Base-by-base conservation (phyloP, 2,329 filamentous ascomycete species). In the Pseudogymnoascus sp. region DNA sequence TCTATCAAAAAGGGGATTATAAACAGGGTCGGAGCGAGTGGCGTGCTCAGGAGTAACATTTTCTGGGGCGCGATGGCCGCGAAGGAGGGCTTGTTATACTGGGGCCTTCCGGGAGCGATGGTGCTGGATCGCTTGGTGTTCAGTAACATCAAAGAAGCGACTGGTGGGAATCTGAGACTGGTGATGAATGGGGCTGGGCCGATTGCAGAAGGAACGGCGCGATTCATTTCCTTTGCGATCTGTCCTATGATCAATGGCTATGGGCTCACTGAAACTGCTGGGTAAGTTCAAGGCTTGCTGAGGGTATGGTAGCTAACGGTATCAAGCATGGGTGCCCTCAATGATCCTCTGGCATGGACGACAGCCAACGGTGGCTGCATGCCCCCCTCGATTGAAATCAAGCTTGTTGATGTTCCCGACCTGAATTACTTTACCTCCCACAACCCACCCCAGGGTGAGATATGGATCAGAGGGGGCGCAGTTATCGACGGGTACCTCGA, bases 161-260 rank as follows among this genome's bases (percentile, higher is more conserved):
- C 95, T 1, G 95, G 95, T 72, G 95, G 93, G 62, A 84, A 85
- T 62, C 83, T 99, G 64, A 88, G 93, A 61, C 89, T 98, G 71
- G 90, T 91, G 76, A 86, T 99, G 86, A 97, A 96, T 75, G 95
- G 95, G 65, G 95, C 93, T 69, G 95, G 93, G 53, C 93, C 92
- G 37, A 89, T 99, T 68, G 86, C 93, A 16, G 88, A 89, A 72
- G 89, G 91, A 61, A 99, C 95, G 1, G 88, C 91, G 74, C 86
- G 88, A 66, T 98, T 99, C 81, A 84, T 98, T 72, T 96, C 92
- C 43, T 84, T 97, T 78, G 89, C 93, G 50, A 86, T 99, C 62
- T 92, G 91, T 22, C 95, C 95, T 31, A 96, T 99, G 93, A 87
- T 99, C 69, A 85, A 83, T 67, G 95, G 95, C 10, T 99, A 99